Evolutionary conservation across 805 yeast species (phyloP).

Genomic region (Candida qinlingensis): DNA sequence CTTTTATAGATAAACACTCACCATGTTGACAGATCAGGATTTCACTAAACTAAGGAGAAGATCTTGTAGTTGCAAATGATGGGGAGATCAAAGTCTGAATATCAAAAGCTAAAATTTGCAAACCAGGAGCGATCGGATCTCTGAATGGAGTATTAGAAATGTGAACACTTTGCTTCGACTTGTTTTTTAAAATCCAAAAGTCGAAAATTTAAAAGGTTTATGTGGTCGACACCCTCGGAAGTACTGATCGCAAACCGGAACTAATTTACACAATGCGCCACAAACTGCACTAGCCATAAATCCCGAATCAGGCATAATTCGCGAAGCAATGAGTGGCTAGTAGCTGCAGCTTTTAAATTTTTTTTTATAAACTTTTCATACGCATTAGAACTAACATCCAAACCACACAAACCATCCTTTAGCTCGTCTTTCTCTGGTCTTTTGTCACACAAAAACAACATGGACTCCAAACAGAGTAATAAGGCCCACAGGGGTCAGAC

Average conservation of each 20-base stretch:
- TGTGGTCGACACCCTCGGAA: slow-evolving; percentile 3
- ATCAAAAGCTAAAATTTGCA: no score
- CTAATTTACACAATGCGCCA: neutral
- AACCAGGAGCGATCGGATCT: no score
- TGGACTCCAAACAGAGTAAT: slow-evolving; percentile 55
- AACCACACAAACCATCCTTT: no score
- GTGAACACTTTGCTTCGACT: neutral
- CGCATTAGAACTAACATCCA: no score
- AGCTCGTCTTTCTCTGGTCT: no score
- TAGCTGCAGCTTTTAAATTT: neutral
- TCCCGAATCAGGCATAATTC: neutral
- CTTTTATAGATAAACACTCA: neutral
- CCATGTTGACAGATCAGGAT: neutral
- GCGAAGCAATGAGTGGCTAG: slow-evolving; percentile 3
- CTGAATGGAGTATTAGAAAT: no score
- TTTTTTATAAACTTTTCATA: neutral
- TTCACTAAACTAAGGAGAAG: neutral
- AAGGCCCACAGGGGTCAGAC: slow-evolving; percentile 74
- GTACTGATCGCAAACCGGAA: neutral
- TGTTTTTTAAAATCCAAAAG: neutral
- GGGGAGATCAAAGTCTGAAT: neutral
- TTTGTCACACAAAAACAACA: neutral
- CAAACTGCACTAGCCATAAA: neutral
- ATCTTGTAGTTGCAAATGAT: neutral
- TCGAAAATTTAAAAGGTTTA: neutral